Conservation (phyloP, 2,329 filamentous ascomycete species). For the Fusarium sp. region DNA sequence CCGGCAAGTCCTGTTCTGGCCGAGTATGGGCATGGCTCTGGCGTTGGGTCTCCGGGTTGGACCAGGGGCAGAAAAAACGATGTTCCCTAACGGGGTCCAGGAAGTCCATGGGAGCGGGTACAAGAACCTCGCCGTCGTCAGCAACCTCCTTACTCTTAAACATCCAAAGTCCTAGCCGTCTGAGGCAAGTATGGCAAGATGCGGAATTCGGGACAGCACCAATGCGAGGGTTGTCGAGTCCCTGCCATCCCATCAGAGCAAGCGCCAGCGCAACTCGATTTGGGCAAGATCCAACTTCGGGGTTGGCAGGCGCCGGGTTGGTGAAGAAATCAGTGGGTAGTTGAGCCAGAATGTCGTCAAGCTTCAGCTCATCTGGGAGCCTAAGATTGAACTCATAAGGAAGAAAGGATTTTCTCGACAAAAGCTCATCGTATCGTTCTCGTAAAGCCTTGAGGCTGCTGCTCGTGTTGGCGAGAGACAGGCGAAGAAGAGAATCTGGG, state of each 20-base stretch:
- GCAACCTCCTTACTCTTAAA: conserved; percentile 81
- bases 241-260: conserved; percentile 82
- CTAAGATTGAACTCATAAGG: conserved; percentile 73
- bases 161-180: conserved; percentile 92
- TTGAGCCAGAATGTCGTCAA: conserved; percentile 62
- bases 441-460: conserved; percentile 68
- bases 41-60: conserved; percentile 72
- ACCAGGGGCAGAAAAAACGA: conserved; percentile 87
- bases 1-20: conserved; percentile 55
- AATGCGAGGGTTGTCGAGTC: conserved; percentile 65
- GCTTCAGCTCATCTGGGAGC: conserved; percentile 63
- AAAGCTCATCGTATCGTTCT: conserved; percentile 74
- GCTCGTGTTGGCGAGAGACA: conserved; percentile 72
- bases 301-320: conserved; percentile 50
- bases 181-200: conserved; percentile 86
- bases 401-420: conserved; percentile 64
- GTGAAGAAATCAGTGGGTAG: conserved; percentile 68
- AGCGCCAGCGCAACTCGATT: conserved; percentile 75
- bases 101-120: conserved; percentile 71
- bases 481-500: conserved; percentile 68
- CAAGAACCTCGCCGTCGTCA: conserved; percentile 62
- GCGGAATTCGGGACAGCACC: conserved; percentile 77
- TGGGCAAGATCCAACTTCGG: conserved; percentile 48
- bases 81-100: conserved; percentile 80
- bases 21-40: conserved; percentile 47